Evolutionary conservation across 2,329 filamentous ascomycete species (phyloP).

Genomic region (Cercospora sojina): DNA sequence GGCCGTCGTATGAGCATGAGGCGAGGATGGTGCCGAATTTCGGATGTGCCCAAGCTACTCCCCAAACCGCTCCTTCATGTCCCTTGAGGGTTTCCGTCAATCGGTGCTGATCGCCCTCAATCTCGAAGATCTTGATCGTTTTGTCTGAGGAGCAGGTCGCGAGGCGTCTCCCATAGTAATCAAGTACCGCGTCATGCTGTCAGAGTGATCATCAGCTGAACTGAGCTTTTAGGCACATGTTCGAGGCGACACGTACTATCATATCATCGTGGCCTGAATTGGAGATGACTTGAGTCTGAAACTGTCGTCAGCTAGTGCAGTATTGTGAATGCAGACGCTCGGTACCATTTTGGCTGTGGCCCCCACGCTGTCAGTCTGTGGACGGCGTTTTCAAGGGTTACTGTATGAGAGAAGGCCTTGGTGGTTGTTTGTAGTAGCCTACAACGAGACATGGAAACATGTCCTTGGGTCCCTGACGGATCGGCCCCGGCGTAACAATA

Average conservation of each 20-base stretch:
- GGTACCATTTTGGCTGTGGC: background rate
- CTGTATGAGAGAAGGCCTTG: background rate
- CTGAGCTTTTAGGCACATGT: background rate
- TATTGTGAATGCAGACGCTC: background rate
- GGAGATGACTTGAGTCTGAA: slow-evolving; percentile 73
- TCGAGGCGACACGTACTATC: slow-evolving; percentile 72
- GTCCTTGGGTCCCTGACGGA: background rate
- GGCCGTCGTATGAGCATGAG: slow-evolving; percentile 93
- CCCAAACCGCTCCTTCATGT: slow-evolving; percentile 98
- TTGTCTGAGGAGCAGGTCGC: slow-evolving; percentile 97
- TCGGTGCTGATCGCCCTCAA: slow-evolving; percentile 88
- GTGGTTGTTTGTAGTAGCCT: background rate
- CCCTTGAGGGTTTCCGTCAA: slow-evolving; percentile 92
- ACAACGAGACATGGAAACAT: background rate
- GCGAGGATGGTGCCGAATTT: slow-evolving; percentile 98
- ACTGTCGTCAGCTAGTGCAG: slow-evolving; percentile 21
- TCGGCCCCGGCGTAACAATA: background rate
- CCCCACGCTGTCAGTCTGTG: background rate
- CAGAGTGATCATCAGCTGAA: background rate
- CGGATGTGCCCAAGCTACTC: slow-evolving; percentile 94
- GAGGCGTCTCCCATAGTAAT: slow-evolving; percentile 95
- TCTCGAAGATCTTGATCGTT: slow-evolving; percentile 98
- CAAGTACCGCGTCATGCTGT: slow-evolving; percentile 95
- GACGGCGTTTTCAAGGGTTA: background rate
- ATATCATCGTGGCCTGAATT: slow-evolving; percentile 96